phyloP scores from a whole-genome alignment of 2,329 filamentous ascomycete genomes.

The Diplodia sapinea region DNA sequence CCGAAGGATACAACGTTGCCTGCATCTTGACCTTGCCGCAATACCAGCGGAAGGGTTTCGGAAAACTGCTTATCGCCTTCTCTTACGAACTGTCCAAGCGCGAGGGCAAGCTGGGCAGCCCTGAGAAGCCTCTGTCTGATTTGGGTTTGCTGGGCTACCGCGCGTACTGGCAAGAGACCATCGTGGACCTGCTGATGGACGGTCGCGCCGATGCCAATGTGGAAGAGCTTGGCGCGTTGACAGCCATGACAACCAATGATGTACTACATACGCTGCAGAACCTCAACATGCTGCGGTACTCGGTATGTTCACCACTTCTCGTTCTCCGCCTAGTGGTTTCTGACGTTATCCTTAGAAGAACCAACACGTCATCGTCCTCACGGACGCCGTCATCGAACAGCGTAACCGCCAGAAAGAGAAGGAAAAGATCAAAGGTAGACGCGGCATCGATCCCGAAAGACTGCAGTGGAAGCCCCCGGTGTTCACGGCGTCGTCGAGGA shows the following conservation, averaged over 20 bases:
- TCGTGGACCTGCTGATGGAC: constrained; percentile 82
- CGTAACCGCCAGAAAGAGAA: constrained; percentile 76
- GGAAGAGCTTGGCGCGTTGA: constrained; percentile 76
- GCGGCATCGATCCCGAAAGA: constrained; percentile 75
- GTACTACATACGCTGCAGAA: constrained; percentile 94
- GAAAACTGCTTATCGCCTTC: constrained; percentile 92
- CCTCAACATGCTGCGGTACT: constrained; percentile 92
- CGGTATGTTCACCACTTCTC: constrained; percentile 52
- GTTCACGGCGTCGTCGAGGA: constrained; percentile 85
- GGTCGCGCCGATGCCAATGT: constrained; percentile 76
- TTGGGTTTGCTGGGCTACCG: constrained; percentile 91
- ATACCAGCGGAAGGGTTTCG: constrained; percentile 93
- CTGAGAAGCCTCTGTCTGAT: constrained; percentile 95
- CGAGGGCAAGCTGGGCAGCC: constrained; percentile 92
- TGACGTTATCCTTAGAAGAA: constrained; percentile 64
- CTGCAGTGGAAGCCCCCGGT: constrained; percentile 97
- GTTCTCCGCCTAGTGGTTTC: background rate
- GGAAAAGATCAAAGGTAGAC: constrained; percentile 76
- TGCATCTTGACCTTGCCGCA: constrained; percentile 97
- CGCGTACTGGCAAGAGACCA: constrained; percentile 96
- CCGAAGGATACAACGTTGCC: constrained; percentile 95
- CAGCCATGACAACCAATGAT: constrained; percentile 97
- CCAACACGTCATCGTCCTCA: constrained; percentile 93
- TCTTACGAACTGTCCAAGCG: constrained; percentile 96
- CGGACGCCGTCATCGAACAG: constrained; percentile 76